phyloP scores from a whole-genome alignment of 805 yeast species.

The Yarrowia divulgata region DNA sequence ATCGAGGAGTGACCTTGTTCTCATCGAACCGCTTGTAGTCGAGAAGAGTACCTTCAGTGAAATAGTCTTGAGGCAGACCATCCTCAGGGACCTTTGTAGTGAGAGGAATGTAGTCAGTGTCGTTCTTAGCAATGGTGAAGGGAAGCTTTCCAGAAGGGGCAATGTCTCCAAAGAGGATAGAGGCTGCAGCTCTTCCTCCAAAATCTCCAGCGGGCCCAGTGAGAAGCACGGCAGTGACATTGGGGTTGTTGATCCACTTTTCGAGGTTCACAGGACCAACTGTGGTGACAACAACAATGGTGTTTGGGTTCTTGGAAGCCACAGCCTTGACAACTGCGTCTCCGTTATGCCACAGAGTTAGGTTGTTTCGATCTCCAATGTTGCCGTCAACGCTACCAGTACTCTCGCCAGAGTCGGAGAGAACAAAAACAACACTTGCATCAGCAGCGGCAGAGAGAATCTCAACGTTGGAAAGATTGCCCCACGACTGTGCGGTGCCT shows the following conservation, averaged over 20 bases:
- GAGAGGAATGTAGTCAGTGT: conserved; percentile 57
- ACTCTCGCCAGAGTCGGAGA: conserved; percentile 66
- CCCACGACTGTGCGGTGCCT: conserved; percentile 24
- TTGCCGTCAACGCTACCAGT: conserved; percentile 64
- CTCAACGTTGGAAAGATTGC: conserved; percentile 14
- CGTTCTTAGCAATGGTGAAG: conserved; percentile 65
- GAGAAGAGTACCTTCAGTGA: conserved; percentile 56
- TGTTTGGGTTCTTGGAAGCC: conserved; percentile 60
- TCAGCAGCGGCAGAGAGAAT: conserved; percentile 49
- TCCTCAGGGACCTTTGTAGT: conserved; percentile 52
- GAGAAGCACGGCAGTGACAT: conserved; percentile 64
- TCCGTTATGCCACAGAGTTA: conserved; percentile 63
- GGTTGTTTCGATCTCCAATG: conserved; percentile 64
- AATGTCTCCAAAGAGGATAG: conserved; percentile 65
- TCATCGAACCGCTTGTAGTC: conserved; percentile 68
- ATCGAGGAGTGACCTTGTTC: conserved; percentile 62
- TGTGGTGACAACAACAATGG: conserved; percentile 65
- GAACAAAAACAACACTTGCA: conserved; percentile 61
- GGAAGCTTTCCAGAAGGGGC: conserved; percentile 71
- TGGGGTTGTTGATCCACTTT: conserved; percentile 61
- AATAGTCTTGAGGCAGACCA: conserved; percentile 51
- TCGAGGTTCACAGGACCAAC: conserved; percentile 70
- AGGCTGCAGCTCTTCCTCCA: conserved; percentile 65
- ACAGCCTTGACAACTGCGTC: conserved; percentile 60
- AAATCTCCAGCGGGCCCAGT: conserved; percentile 65